phyloP scores from a whole-genome alignment of 192 early-diverging fungal genomes.

The Coemansia sp. region DNA sequence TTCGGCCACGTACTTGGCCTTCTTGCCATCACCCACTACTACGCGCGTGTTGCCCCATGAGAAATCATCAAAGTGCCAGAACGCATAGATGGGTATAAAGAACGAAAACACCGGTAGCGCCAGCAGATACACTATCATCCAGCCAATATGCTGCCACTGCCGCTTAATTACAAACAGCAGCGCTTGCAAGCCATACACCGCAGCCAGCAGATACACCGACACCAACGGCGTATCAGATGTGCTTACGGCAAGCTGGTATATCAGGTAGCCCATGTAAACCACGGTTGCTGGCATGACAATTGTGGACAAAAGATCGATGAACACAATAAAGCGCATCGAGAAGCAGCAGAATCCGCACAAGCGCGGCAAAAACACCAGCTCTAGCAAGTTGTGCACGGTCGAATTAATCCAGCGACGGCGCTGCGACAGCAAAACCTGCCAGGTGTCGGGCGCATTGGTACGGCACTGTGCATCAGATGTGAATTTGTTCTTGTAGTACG shows the following conservation, averaged over 20 bases:
- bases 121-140: constrained; percentile 97
- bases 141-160: constrained; percentile 91
- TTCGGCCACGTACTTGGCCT: constrained; percentile 59
- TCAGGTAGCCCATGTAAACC: constrained; percentile 85
- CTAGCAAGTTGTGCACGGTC: constrained; percentile 97
- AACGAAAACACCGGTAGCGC: constrained; percentile 92
- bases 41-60: constrained; percentile 98
- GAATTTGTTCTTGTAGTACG: constrained; percentile 93
- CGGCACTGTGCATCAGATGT: constrained; percentile 93
- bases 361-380: constrained; percentile 88
- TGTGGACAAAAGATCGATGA: constrained; percentile 93
- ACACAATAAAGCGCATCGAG: constrained; percentile 96
- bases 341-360: constrained; percentile 98
- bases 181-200: constrained; percentile 88
- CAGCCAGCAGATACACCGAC: constrained; percentile 82
- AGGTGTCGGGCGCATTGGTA: constrained; percentile 95
- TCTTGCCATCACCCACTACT: constrained; percentile 83
- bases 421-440: constrained; percentile 95
- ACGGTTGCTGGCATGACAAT: constrained; percentile 93
- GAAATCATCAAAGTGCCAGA: constrained; percentile 99
- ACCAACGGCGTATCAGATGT: constrained; percentile 70
- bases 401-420: constrained; percentile 99
- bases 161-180: constrained; percentile 87
- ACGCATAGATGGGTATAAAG: constrained; percentile 86
- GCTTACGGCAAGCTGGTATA: constrained; percentile 64